These are phyloP conservation scores for Endoconidiophora laricicola DNA, from an alignment of 2,329 filamentous ascomycete genomes.

Conservation along the genomic window DNA sequence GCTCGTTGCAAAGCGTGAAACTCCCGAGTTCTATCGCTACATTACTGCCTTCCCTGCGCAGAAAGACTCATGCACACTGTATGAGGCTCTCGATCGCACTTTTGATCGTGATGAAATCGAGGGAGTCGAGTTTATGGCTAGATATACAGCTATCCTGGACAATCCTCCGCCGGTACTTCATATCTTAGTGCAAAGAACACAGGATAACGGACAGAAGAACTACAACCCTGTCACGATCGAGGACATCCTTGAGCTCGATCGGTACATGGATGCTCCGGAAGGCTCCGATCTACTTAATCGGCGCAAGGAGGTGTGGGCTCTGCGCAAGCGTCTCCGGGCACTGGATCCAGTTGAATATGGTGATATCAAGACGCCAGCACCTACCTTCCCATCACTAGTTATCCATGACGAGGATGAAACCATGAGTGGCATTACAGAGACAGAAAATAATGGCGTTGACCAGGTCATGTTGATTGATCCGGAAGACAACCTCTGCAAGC, in stretches of 20 bases:
- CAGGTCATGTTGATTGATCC: not conserved
- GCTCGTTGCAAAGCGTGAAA: slow-evolving; percentile 12
- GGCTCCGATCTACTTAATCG: slow-evolving; percentile 44
- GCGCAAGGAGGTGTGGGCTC: slow-evolving; percentile 57
- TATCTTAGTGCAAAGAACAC: slow-evolving; percentile 72
- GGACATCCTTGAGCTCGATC: slow-evolving; percentile 69
- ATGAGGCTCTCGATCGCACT: slow-evolving; percentile 68
- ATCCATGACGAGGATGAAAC: not conserved
- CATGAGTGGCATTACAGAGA: not conserved
- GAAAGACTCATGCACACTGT: slow-evolving; percentile 44
- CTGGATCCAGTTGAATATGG: slow-evolving; percentile 6
- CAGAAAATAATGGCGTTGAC: not conserved
- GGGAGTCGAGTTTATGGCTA: slow-evolving; percentile 38
- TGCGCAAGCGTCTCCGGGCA: slow-evolving; percentile 19
- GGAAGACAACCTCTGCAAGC: not conserved
- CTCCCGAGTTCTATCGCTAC: slow-evolving; percentile 36
- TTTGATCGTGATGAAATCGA: slow-evolving; percentile 68
- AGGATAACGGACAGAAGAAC: slow-evolving; percentile 59
- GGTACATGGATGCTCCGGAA: slow-evolving; percentile 58
- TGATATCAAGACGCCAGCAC: not conserved
- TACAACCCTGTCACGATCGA: slow-evolving; percentile 63
- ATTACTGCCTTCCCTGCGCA: slow-evolving; percentile 43
- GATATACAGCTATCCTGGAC: slow-evolving; percentile 50
- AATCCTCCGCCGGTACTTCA: slow-evolving; percentile 73
- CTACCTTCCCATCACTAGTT: not conserved